Evolutionary conservation across 169 alveolate species (phyloP), one percentile per base, ranked within the genome.

Genomic region (Eimeria brunetti): DNA sequence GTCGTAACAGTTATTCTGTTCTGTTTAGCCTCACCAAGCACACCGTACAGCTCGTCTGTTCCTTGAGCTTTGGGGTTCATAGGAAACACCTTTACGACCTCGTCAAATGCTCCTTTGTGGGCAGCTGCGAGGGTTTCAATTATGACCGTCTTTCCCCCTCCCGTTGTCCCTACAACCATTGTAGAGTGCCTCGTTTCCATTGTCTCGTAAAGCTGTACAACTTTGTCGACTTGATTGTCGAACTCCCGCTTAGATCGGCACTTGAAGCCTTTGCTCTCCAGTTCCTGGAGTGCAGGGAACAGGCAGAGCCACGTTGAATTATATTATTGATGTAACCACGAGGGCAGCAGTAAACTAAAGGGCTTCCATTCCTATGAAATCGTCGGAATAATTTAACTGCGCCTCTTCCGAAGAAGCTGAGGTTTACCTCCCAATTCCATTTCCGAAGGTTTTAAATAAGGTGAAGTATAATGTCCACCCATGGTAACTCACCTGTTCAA

Each of bases 161-260:
- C 98, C 27, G 99, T 98, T 33, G 99, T 99, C 2, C 99, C 99
- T 51, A 96, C 97, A 78, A 99, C 98, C 99, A 99, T 98, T 30
- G 99, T 98, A 58, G 99, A 97, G 96, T 99, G 99, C 94, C 99
- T 95, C 6, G 99, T 98, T 64, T 97, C 97, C 99, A 99, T 98
- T 62, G 99, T 98, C 97, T 98, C 99, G 96, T 97, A 98, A 94
- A 99, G 97, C 95, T 98, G 98, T 95, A 98, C 96, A 7, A 98
- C 98, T 96, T 99, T 98, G 88, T 98, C 97, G 14, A 98, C 98
- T 96, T 98, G 98, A 41, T 97, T 98, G 89, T 96, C 97, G 88
- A 97, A 97, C 94, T 95, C 96, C 86, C 96, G 97, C 94, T 94
- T 98, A 96, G 97, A 97, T 33, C 96, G 88, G 64, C 97, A 96